Base-by-base conservation (phyloP, 23 red algal genomes). In the Chondrus crispus region DNA sequence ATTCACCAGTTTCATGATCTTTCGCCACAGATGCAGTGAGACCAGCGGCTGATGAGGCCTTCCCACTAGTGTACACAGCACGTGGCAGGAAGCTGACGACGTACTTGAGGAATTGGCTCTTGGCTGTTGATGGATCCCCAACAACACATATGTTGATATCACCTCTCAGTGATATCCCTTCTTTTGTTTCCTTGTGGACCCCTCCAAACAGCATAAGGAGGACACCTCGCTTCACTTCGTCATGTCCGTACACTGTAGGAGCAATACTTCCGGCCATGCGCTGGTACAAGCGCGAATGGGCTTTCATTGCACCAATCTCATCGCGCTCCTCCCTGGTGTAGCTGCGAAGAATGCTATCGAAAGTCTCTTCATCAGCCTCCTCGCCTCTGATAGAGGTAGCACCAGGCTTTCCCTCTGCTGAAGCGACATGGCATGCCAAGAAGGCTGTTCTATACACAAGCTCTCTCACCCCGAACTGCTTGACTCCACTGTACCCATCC, bases 131-230 rank as follows among this genome's bases (percentile, higher is more conserved):
- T 9, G 97, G 97, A 73, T 99, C 97, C 50, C 97, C 97, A 30
- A 99, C 97, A 48, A 99, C 86, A 74, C 97, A 99, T 35, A 96
- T 85, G 68, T 99, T 99, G 66, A 99, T 88, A 63, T 99, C 97
- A 20, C 97, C 97, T 9, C 97, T 91, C 79, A 99, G 69, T 24
- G 82, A 87, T 63, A 99, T 99, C 46, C 94, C 93, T 85, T 99
- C 97, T 2, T 28, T 43, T 13, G 97, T 99, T 13, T 83, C 66
- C 46, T 99, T 99, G 87, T 99, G 97, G 5, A 99, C 97, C 32
- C 97, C 97, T 48, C 97, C 97, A 80, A 99, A 96, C n/a, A 99
- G 90, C 94, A 99, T 96, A 9, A 99, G 94, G 51, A 99, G 81
- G 10, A 99, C 75, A 44, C 93, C 97, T 51, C 97, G 93, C 88